Evolutionary conservation across 345 rosid species (phyloP).

Genomic region (Geranium brycei): DNA sequence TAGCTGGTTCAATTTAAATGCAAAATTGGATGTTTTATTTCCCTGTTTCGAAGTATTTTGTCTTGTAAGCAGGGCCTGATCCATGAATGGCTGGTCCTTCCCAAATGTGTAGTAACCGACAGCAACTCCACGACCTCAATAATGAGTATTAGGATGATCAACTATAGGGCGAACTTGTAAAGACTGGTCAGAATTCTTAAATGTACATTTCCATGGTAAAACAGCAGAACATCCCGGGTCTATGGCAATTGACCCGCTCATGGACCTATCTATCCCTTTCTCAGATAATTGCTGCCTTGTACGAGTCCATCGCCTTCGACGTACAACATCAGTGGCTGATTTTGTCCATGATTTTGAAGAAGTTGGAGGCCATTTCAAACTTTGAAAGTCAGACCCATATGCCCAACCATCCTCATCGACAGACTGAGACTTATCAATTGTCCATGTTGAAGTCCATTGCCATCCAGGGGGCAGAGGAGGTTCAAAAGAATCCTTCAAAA

Average conservation of each 20-base stretch:
- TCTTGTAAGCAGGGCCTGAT: constrained; percentile 52
- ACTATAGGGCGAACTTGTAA: constrained; percentile 58
- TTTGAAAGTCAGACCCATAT: constrained; percentile 43
- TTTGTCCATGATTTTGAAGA: constrained; percentile 20
- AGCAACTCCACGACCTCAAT: constrained; percentile 58
- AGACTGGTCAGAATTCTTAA: constrained; percentile 51
- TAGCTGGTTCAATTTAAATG: constrained; percentile 59
- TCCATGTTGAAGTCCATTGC: constrained; percentile 54
- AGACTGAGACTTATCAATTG: constrained; percentile 34
- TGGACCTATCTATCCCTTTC: constrained; percentile 11
- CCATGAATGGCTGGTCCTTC: constrained; percentile 59
- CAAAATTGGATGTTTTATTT: constrained; percentile 32
- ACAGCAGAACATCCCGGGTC: constrained; percentile 60
- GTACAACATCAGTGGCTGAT: constrained; percentile 30
- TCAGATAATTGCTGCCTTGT: constrained; percentile 24
- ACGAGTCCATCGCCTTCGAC: constrained; percentile 54
- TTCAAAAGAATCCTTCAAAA: constrained; percentile 42
- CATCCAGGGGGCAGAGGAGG: constrained; percentile 46
- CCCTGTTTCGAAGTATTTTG: constrained; percentile 53
- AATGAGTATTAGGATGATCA: constrained; percentile 32
- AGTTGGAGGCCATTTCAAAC: constrained; percentile 44
- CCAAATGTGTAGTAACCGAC: constrained; percentile 39
- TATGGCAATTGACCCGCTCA: constrained; percentile 24
- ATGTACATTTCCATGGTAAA: constrained; percentile 78
- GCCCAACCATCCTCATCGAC: constrained; percentile 57